Evolutionary conservation across 179 eudicot species (phyloP), one percentile per base, ranked within the genome.

Genomic region (Beta macrorhiza): DNA sequence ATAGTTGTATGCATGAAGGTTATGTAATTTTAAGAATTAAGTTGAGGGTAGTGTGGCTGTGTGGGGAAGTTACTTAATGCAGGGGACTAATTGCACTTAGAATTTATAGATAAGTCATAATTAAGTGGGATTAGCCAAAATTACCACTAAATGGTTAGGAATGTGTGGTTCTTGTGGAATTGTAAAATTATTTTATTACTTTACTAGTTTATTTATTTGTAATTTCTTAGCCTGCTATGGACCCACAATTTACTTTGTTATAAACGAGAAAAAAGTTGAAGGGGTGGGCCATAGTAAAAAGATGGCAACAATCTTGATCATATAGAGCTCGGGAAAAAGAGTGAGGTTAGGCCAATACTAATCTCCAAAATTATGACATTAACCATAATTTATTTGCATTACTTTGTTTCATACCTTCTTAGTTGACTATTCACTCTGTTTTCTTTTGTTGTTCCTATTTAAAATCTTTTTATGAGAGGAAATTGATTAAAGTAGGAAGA

Each of bases 1-100:
- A 3, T 47, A 19, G 32, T 70, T 5, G 49, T 70, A 44, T 70
- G 75, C 75, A 71, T 71, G 75, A 57, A n/a, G 32, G 16, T 52
- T 6, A 10, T 20, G 55, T 68, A 69, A 78, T 68, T 56, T 78
- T 17, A 2, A 13, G 5, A 67, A 37, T 4, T 19, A 2, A 12
- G 37, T 9, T 22, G 5, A 64, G 74, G 74, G 83, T 63, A 62
- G n/a, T n/a, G n/a, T n/a, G n/a, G n/a, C n/a, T n/a, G n/a, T n/a
- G 12, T 32, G 6, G 42, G 64, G 12, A 17, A 20, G 19, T 76
- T 61, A 0, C 29, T 9, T 75, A 4, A 16, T 37, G 78, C 59
- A 58, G 67, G 51, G 20, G 53, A 70, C 19, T 70, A 52, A 11
- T 72, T 52, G 61, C 44, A 52, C 29, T 2, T 58, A 13, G 0